Evolutionary conservation across 345 rosid species (phyloP).

Genomic region (Dipteronia sinensis): DNA sequence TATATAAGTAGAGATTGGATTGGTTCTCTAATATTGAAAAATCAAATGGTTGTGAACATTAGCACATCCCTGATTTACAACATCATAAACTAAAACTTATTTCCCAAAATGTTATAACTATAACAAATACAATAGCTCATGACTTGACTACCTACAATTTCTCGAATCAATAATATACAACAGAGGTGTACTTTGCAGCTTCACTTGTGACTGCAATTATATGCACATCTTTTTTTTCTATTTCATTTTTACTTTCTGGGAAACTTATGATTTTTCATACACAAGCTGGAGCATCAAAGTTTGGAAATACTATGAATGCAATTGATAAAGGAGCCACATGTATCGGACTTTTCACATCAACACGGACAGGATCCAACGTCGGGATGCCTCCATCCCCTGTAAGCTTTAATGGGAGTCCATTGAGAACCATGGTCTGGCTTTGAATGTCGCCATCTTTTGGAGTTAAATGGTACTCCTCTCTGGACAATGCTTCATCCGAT

Average conservation of each 20-base stretch:
- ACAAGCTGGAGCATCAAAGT: slow-evolving; percentile 78
- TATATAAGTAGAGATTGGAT: no score
- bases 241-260: slow-evolving; percentile 10
- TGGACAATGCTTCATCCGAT: slow-evolving; percentile 35
- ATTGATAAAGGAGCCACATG: slow-evolving; percentile 59
- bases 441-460: slow-evolving; percentile 63
- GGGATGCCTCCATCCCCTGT: slow-evolving; percentile 60
- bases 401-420: slow-evolving; percentile 67
- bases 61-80: background rate
- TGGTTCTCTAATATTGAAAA: no score
- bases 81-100: background rate
- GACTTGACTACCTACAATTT: background rate
- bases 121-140: slow-evolving; percentile 28
- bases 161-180: slow-evolving; percentile 19
- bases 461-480: slow-evolving; percentile 94
- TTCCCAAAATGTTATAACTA: background rate
- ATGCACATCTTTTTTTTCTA: background rate
- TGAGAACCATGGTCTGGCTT: slow-evolving; percentile 74
- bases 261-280: slow-evolving; percentile 20
- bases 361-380: slow-evolving; percentile 52
- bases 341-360: slow-evolving; percentile 50
- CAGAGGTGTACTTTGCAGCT: background rate
- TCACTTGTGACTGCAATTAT: background rate
- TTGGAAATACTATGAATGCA: slow-evolving; percentile 75
- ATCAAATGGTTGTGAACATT: no score